Base-by-base conservation (phyloP, 169 alveolate genomes). In the Eimeria mitis region DNA sequence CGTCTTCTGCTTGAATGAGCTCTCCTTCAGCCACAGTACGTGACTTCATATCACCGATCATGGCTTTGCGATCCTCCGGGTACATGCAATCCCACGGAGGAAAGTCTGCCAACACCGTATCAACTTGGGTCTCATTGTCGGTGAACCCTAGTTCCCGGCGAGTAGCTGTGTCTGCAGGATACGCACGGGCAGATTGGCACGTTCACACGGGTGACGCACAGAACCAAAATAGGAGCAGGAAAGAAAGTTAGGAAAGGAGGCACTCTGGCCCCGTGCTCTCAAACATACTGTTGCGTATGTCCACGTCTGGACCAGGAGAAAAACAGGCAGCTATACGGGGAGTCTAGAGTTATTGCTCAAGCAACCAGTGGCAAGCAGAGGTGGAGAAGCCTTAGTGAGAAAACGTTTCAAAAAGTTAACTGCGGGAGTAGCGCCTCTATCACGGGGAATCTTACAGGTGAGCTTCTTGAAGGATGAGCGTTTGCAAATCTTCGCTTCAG, bases 21-120 rank as follows among this genome's bases (percentile, higher is more conserved):
- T 84, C 81, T 19, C 68, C 96, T 14, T 63, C 40, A 14, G 54
- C 71, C 31, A 81, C 89, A n/a, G 83, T 63, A 31, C 78, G 65
- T 31, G 71, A 25, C 52, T 56, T 63, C 96, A 94, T 81, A n/a
- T 94, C 81, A 31, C 54, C 78, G 13, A 94, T 71, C 94, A 94
- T 81, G 65, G 63, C 89, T 34, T 75, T 88, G 47, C 96, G 96
- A 11, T 88, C 90, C 68, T 44, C 79, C 19, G 94, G 96, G 70
- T 75, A 68, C 65, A 94, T 40, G 40, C 83, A 73, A 75, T 94
- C 94, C 96, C 92, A 94, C 44, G 94, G 94, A 42, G 85, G 37
- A 4, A 16, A 31, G 44, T 54, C 63, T 16, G 89, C 96, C 52
- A 94, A 73, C 13, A 94, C 94, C 14, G 76, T 88, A 63, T 94